Conservation (phyloP, 2,329 filamentous ascomycete genomes). For the Ophiostoma novo-ulmi region DNA sequence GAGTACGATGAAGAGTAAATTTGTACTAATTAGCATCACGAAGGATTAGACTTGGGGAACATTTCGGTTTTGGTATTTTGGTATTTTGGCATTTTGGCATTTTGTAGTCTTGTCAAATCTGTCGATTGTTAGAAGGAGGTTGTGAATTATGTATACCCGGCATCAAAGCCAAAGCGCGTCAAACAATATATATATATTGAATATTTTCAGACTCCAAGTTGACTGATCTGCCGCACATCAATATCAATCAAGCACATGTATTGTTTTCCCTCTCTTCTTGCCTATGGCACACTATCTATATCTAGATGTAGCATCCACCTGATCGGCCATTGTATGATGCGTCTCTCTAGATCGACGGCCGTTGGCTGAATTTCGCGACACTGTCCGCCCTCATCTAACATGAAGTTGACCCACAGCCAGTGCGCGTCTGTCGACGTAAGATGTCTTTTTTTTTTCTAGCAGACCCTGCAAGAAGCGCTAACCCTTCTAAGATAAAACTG, state of each 20-base stretch:
- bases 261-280: no score
- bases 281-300: neutral
- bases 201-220: no score
- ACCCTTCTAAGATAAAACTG: neutral
- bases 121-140: neutral
- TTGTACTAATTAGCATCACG: neutral
- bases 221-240: no score
- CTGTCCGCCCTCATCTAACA: neutral
- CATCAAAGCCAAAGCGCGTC: neutral
- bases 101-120: neutral
- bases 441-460: neutral
- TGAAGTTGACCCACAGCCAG: neutral
- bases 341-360: neutral
- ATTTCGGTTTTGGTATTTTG: neutral
- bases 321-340: neutral
- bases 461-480: neutral
- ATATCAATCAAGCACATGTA: no score
- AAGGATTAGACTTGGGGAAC: neutral
- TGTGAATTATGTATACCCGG: neutral
- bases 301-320: neutral
- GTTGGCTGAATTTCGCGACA: neutral
- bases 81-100: neutral
- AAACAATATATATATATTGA: neutral
- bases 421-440: neutral
- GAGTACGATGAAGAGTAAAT: constrained; percentile 20